Base-by-base conservation (phyloP, 2,329 filamentous ascomycete species). In the Fusarium marasasianum region DNA sequence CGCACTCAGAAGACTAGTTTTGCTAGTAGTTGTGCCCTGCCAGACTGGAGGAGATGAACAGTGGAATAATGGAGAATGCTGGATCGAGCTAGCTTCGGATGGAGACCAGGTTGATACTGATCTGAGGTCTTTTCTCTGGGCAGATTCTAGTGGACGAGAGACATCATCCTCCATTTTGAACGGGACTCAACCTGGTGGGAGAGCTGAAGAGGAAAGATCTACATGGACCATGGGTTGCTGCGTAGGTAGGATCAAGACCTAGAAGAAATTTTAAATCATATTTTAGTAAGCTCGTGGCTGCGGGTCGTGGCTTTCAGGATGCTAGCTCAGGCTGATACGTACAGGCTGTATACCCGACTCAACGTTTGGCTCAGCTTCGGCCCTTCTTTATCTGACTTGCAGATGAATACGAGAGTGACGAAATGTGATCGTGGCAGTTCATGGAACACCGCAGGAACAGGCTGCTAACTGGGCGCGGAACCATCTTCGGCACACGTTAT, bases 221-320 rank as follows among this genome's bases (percentile, higher is more conserved):
- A 17, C 29, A 35, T 20, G 2, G 3, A 12, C 17, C 13, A 29
- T 22, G n/a, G 29, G 8, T 5, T 24, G 17, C 17, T 20, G 6
- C 2, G 6, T 6, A 22, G 18, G n/a, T 11, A 7, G 1, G 8
- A 15, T 8, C 4, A 35, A 53, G n/a, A 20, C 9, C 8, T 10
- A 15, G 12, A 51, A 18, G 6, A 37, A 8, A 6, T 3, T 24
- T 24, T 26, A 26, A 53, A 53, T 37, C 3, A 5, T 3, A 26
- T 12, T 8, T 26, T 15, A 13, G n/a, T 6, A 14, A 35, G 3
- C 12, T 8, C 4, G n/a, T 53, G 22, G 29, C 29, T 33, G 17
- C 11, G 6, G 8, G 15, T 33, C 11, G 13, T 33, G 29, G n/a
- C 40, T 15, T 12, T 8, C 13, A 40, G 20, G 4, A 24, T 9